Evolutionary conservation across 176 grass and related monocot genomes (phyloP), one percentile per base, ranked within the genome.

Genomic region (Carex kokanica): DNA sequence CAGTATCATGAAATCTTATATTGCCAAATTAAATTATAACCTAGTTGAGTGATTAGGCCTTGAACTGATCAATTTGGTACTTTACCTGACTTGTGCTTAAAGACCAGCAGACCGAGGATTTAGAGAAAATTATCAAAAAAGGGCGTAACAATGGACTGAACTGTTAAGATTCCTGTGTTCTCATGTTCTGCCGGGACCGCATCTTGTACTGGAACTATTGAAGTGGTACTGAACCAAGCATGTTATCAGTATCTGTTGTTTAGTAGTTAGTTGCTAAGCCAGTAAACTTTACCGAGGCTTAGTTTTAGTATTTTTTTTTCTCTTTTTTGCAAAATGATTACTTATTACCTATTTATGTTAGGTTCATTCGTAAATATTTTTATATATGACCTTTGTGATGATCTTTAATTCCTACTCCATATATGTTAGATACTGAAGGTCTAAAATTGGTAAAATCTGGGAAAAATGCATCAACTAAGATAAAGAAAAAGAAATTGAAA

Each of bases 401-500:
- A 61, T 61, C 59, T 61, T 61, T 61, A 23, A 23, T 61, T 61
- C 21, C 8, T 61, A 24, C 21, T 23, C 2, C 59, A 61, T 61
- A 61, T 61, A 25, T 23, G 58, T 61, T 83, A 88, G 87, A 74
- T 84, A 84, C 68, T 67, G 72, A 88, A 83, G 29, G 23, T 52
- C 20, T 45, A 51, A 82, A 53, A 51, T 62, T 80, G 4, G 31
- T 21, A 80, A 45, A 34, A 59, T 83, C 71, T 36, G 83, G 85
- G 83, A 88, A 84, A 60, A 86, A 64, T 60, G 12, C 2, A 82
- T 78, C 64, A 62, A n/a, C 86, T 70, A 86, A 84, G 79, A 89
- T 85, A 54, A 93, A 88, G 88, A 93, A 91, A 84, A 90, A 32
- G 80, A 91, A 85, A 79, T 64, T 73, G 36, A 91, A 88, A 34